These are phyloP conservation scores for Macadamia integrifolia DNA, from an alignment of 164 flowering plant genomes.

Conservation along the genomic window DNA sequence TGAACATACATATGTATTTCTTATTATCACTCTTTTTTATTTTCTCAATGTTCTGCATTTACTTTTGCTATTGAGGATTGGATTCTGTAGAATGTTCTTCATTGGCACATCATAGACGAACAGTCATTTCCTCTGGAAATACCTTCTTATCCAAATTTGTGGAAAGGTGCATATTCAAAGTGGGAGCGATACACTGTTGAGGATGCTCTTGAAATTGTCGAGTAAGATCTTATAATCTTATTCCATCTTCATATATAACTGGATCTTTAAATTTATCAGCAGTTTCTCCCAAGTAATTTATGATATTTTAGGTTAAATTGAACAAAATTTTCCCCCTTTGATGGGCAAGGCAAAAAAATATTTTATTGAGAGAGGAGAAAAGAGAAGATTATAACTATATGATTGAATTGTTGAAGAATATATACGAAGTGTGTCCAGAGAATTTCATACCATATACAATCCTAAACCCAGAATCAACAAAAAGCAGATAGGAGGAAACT, in stretches of 20 bases:
- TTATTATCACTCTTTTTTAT: not conserved
- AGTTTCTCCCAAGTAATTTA: constrained; percentile 1
- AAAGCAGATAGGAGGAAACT: no score
- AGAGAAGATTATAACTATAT: no score
- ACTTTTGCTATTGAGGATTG: constrained; percentile 34
- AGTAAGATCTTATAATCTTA: constrained; percentile 35
- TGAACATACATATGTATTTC: not conserved
- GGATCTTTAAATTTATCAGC: not conserved
- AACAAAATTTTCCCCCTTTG: no score
- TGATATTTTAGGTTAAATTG: no score
- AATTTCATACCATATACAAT: no score
- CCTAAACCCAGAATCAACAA: no score
- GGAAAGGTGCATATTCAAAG: constrained; percentile 92
- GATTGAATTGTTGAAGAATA: no score
- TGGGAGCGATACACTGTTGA: constrained; percentile 91
- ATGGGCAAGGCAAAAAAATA: no score
- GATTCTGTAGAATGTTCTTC: constrained; percentile 92
- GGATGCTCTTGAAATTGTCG: constrained; percentile 87
- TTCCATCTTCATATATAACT: constrained; percentile 4
- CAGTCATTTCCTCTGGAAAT: constrained; percentile 89
- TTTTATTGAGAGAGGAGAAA: no score
- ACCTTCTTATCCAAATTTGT: constrained; percentile 79
- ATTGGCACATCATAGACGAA: constrained; percentile 98
- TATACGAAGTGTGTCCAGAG: no score
- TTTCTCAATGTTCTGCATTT: constrained; percentile 15